phyloP scores from a whole-genome alignment of 2,329 filamentous ascomycete species.

The Cladosporium velox region DNA sequence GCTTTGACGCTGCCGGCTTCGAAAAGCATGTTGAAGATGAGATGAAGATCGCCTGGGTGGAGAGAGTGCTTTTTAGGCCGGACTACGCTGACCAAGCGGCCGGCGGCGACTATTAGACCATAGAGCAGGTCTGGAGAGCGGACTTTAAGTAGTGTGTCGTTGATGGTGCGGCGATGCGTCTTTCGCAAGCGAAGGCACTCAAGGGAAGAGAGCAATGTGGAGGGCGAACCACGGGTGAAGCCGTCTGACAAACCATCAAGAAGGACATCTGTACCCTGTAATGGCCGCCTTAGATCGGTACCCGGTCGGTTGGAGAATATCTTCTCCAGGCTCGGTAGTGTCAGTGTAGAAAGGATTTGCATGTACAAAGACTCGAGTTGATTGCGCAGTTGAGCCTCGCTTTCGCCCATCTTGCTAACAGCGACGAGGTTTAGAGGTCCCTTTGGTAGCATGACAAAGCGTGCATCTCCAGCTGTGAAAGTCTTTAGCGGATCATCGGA shows the following conservation, averaged over 20 bases:
- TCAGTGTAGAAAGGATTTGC: constrained; percentile 95
- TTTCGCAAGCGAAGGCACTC: constrained; percentile 94
- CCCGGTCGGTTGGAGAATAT: constrained; percentile 90
- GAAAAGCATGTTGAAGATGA: constrained; percentile 99
- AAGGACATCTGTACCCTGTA: constrained; percentile 88
- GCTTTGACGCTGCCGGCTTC: constrained; percentile 90
- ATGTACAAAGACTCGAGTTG: constrained; percentile 96
- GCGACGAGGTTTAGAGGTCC: constrained; percentile 91
- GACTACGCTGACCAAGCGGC: constrained; percentile 90
- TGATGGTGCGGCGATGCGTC: constrained; percentile 80
- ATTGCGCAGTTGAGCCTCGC: constrained; percentile 78
- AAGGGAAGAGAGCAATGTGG: constrained; percentile 81
- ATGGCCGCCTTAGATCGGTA: constrained; percentile 84
- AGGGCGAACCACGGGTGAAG: constrained; percentile 90
- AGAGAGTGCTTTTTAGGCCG: constrained; percentile 92
- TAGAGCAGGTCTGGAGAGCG: constrained; percentile 81
- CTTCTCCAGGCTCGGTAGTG: constrained; percentile 79
- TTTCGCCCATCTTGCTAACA: constrained; percentile 89
- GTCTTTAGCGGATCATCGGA: constrained; percentile 74
- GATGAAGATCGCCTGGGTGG: constrained; percentile 90
- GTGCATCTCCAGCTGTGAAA: constrained; percentile 83
- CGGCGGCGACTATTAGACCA: constrained; percentile 88
- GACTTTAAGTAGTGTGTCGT: constrained; percentile 79
- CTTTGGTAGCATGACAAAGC: constrained; percentile 82
- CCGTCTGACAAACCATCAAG: constrained; percentile 91